Evolutionary conservation across 371 early-diverging fungal species (phyloP).

Genomic region (Dichotomocladium elegans): DNA sequence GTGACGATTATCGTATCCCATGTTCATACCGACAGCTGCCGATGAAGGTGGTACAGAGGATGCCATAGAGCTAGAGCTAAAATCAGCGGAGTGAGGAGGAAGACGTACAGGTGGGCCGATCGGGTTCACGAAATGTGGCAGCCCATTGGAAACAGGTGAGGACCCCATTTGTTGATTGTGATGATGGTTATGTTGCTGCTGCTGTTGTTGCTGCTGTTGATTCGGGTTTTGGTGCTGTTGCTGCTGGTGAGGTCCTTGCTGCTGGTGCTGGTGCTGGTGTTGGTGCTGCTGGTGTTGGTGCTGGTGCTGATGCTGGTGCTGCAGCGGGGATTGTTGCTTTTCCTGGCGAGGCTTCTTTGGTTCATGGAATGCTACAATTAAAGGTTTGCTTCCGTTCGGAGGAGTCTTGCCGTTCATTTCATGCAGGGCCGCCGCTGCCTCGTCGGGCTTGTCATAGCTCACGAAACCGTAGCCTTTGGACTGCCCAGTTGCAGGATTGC

Average conservation of each 20-base stretch:
- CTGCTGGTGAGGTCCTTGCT: too few relatives aligned
- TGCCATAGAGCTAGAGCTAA: not conserved
- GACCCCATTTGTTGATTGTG: too few relatives aligned
- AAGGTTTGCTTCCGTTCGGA: conserved; percentile 17
- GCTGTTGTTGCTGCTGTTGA: too few relatives aligned
- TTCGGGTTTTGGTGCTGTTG: too few relatives aligned
- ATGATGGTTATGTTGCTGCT: too few relatives aligned
- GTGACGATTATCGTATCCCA: conserved; percentile 7
- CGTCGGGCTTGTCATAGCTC: conserved; percentile 34
- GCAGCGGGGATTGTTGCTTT: conserved; percentile 20
- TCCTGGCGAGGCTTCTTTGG: conserved; percentile 36
- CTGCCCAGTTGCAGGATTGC: conserved; percentile 32
- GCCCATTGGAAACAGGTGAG: too few relatives aligned
- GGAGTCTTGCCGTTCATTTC: conserved; percentile 31
- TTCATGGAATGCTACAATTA: conserved; percentile 42
- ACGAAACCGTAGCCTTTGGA: conserved; percentile 45
- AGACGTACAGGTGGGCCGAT: conserved; percentile 5
- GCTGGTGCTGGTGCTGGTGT: conserved; percentile 2
- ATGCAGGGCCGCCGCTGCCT: conserved; percentile 34
- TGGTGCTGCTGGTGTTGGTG: conserved; percentile 9
- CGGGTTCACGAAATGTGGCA: conserved; percentile 4
- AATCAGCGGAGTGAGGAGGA: conserved; percentile 6
- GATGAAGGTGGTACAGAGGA: not conserved
- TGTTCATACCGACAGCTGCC: not conserved
- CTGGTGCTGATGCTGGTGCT: conserved; percentile 13